Evolutionary conservation across 805 yeast genomes (phyloP).

Genomic region (Ogataea sp.): DNA sequence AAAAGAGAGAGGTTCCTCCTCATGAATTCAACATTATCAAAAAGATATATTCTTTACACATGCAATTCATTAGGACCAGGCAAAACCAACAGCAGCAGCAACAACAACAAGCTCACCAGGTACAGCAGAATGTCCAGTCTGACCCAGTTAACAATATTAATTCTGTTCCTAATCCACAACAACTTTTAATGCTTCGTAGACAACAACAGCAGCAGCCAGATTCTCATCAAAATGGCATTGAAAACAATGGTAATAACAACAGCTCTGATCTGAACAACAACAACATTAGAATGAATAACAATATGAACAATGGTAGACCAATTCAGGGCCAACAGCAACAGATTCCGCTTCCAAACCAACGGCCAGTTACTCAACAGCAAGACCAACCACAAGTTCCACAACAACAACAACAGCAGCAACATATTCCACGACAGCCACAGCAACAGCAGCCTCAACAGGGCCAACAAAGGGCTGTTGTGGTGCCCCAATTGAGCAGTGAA

Average conservation of each 20-base stretch:
- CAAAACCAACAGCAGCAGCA: constrained; percentile 9
- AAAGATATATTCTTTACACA: constrained; percentile 60
- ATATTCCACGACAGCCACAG: constrained; percentile 2
- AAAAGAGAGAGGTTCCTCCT: constrained; percentile 49
- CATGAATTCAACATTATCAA: constrained; percentile 52
- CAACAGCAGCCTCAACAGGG: constrained; percentile 4
- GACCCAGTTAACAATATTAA: constrained; percentile 4
- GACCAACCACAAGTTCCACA: constrained; percentile 1
- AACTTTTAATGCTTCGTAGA: constrained; percentile 23
- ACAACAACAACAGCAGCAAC: constrained; percentile 6
- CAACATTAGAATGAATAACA: constrained; percentile 6
- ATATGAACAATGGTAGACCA: constrained; percentile 2
- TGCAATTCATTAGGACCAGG: constrained; percentile 42
- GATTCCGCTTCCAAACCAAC: constrained; percentile 1
- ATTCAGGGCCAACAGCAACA: constrained; percentile 4
- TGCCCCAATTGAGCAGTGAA: constrained; percentile 11
- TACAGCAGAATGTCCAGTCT: not conserved
- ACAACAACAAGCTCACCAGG: constrained; percentile 2
- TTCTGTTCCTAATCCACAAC: constrained; percentile 22
- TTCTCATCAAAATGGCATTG: constrained; percentile 6
- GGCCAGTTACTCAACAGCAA: constrained; percentile 4
- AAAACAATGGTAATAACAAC: constrained; percentile 5
- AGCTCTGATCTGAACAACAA: constrained; percentile 1
- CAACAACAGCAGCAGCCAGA: constrained; percentile 18
- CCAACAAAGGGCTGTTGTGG: not conserved